Percentiles rank a stretch among this genome's conserved stretches.
Evolutionary conservation across 139 green algal genomes (phyloP).

Genomic region (Micractinium conductrix): DNA sequence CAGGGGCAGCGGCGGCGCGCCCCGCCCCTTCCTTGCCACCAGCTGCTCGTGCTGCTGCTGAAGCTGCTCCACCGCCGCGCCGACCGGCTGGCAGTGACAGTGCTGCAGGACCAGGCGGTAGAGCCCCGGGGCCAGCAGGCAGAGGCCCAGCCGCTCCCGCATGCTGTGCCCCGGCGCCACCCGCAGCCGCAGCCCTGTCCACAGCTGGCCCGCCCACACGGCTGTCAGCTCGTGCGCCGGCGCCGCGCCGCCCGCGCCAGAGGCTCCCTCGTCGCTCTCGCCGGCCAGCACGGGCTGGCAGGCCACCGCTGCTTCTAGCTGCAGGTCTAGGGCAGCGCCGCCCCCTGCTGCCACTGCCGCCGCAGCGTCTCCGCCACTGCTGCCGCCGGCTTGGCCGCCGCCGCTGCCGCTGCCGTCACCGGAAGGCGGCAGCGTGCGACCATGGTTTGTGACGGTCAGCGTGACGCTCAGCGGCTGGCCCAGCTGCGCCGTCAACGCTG

Average conservation of each 20-base stretch:
- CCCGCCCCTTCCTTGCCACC: background rate
- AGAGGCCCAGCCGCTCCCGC: slow-evolving; percentile 34
- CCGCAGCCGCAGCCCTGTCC: background rate
- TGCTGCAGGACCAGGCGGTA: slow-evolving; percentile 40
- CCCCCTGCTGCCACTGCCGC: slow-evolving; percentile 19
- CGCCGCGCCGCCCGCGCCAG: background rate
- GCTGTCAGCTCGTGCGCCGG: background rate
- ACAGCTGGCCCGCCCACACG: slow-evolving; percentile 33
- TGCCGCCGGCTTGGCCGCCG: background rate
- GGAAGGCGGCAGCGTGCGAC: too few species aligned
- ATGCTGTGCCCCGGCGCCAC: slow-evolving; percentile 8
- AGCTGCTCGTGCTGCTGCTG: background rate
- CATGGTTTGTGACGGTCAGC: slow-evolving; percentile 15
- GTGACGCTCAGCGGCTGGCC: slow-evolving; percentile 37
- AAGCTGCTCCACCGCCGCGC: background rate
- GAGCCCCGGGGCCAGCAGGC: slow-evolving; percentile 38
- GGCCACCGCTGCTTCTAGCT: background rate
- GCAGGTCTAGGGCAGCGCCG: too few species aligned
- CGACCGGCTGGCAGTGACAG: slow-evolving; percentile 7
- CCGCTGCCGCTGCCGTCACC: background rate
- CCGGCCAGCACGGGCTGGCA: slow-evolving; percentile 8
- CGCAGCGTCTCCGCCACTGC: background rate
- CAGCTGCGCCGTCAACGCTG: background rate
- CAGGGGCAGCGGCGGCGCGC: background rate
- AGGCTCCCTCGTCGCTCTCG: slow-evolving; percentile 1